A percentile compares a stretch with the other conserved stretches of the same genome.
Evolutionary conservation across 2,329 filamentous ascomycete genomes (phyloP).

Genomic region (Graphilbum ipis-grandicollis): DNA sequence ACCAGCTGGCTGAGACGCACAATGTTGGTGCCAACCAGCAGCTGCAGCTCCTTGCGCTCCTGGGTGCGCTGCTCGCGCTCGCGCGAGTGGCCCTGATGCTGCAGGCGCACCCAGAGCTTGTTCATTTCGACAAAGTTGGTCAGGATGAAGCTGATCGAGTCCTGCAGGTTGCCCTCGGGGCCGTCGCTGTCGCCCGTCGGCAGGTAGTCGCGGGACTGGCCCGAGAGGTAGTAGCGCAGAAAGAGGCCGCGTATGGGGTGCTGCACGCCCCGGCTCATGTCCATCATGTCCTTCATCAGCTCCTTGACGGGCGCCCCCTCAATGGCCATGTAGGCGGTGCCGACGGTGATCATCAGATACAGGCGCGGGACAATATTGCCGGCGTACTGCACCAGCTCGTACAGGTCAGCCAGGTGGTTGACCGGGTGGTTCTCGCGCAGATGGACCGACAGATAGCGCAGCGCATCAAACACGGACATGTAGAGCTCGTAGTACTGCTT

Average conservation of each 20-base stretch:
- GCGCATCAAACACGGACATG: slow-evolving; percentile 96
- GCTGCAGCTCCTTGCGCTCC: slow-evolving; percentile 85
- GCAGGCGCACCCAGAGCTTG: slow-evolving; percentile 93
- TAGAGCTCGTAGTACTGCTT: slow-evolving; percentile 99
- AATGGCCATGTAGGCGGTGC: slow-evolving; percentile 97
- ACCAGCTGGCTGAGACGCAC: slow-evolving; percentile 90
- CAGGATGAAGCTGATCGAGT: slow-evolving; percentile 94
- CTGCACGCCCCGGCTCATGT: slow-evolving; percentile 96
- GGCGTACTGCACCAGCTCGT: slow-evolving; percentile 89
- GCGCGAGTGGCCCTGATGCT: slow-evolving; percentile 92
- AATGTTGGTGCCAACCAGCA: slow-evolving; percentile 91
- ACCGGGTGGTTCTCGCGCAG: slow-evolving; percentile 94
- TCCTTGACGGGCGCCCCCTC: slow-evolving; percentile 97
- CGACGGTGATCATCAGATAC: slow-evolving; percentile 98
- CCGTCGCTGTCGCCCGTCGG: slow-evolving; percentile 72
- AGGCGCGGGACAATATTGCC: slow-evolving; percentile 93
- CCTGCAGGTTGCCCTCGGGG: slow-evolving; percentile 85
- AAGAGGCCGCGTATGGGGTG: slow-evolving; percentile 93
- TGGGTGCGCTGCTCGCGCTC: slow-evolving; percentile 87
- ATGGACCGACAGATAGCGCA: slow-evolving; percentile 91
- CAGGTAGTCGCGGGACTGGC: slow-evolving; percentile 80
- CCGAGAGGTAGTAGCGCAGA: slow-evolving; percentile 86
- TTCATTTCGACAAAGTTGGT: slow-evolving; percentile 99
- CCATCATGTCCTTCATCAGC: slow-evolving; percentile 99
- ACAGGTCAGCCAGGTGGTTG: slow-evolving; percentile 94